Conservation (phyloP, 768 basidiomycete species). For the Gymnopilus dilepis region DNA sequence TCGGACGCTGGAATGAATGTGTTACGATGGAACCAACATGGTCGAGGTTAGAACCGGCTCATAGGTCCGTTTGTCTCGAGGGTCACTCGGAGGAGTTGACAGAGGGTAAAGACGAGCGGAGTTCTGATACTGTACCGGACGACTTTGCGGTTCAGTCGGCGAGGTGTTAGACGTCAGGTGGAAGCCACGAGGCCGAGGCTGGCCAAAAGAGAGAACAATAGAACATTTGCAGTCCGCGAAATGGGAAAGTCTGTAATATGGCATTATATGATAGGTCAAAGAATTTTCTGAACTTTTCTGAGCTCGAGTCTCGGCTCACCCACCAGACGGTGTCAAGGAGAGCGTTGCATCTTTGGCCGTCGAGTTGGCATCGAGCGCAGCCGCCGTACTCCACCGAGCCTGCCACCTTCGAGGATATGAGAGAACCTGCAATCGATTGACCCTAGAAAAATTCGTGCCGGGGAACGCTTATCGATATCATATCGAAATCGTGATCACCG, state of each 20-base stretch:
- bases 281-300: neutral
- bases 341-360: neutral
- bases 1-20: neutral
- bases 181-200: slow-evolving; percentile 12
- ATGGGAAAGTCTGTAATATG: neutral
- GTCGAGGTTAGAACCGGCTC: neutral
- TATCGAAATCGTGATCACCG: slow-evolving; percentile 7
- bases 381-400: neutral
- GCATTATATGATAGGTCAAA: neutral
- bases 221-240: neutral
- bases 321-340: neutral
- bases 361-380: too few species aligned
- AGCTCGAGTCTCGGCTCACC: slow-evolving; percentile 2
- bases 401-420: neutral
- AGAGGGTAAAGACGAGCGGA: slow-evolving; percentile 3
- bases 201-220: neutral
- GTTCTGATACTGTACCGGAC: neutral
- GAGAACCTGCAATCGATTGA: neutral
- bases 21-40: neutral
- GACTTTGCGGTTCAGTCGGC: slow-evolving; percentile 9
- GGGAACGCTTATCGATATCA: neutral
- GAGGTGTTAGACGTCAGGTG: neutral
- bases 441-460: neutral
- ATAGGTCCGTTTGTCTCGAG: neutral
- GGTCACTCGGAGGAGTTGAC: neutral